Percentiles rank a stretch among this genome's conserved stretches.
Evolutionary conservation across 306 rosid genomes (phyloP).

Genomic region (Delonix regia): DNA sequence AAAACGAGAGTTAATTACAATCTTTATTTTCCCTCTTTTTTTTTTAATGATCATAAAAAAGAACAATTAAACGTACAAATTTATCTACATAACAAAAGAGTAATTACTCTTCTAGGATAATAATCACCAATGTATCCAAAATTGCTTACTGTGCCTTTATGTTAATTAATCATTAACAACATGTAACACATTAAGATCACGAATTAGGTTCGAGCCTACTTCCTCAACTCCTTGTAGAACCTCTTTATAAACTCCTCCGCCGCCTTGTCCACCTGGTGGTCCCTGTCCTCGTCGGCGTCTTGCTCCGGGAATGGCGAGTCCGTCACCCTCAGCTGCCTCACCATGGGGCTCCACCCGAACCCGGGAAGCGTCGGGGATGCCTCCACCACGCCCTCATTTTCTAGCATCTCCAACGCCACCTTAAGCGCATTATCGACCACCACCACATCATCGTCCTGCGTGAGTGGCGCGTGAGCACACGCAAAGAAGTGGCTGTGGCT

Average conservation of each 20-base stretch:
- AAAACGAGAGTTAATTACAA: too few species aligned
- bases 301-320: constrained; percentile 82
- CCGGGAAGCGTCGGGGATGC: constrained; percentile 62
- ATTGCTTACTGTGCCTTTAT: too few species aligned
- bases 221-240: constrained; percentile 65
- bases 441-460: constrained; percentile 56
- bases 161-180: background rate
- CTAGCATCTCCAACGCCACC: constrained; percentile 58
- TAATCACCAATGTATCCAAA: background rate
- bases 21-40: too few species aligned
- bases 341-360: constrained; percentile 61
- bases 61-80: too few species aligned
- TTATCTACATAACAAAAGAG: too few species aligned
- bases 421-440: constrained; percentile 41
- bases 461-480: constrained; percentile 53
- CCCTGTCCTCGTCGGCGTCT: constrained; percentile 43
- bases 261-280: constrained; percentile 65
- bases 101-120: too few species aligned
- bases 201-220: constrained; percentile 37
- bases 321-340: constrained; percentile 74
- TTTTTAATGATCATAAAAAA: too few species aligned
- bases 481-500: constrained; percentile 50
- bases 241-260: constrained; percentile 82
- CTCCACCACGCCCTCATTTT: constrained; percentile 32
- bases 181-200: background rate